phyloP scores from a whole-genome alignment of 305 asterid species.

The Fraxinus baroniana region DNA sequence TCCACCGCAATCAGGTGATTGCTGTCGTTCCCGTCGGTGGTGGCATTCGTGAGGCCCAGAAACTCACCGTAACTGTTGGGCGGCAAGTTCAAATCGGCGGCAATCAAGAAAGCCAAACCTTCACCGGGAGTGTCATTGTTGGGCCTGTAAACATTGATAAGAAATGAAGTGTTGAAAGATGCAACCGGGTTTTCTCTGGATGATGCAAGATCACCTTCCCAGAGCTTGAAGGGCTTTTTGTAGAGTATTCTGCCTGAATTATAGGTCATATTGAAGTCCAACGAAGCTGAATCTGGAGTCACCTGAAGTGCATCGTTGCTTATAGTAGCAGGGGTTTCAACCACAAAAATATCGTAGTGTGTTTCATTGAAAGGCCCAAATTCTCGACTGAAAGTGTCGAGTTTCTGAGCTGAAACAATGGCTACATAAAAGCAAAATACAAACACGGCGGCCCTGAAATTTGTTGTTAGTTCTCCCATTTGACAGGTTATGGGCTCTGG shows the following conservation, averaged over 20 bases:
- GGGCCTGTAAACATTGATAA: constrained; percentile 45
- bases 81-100: constrained; percentile 46
- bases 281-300: constrained; percentile 51
- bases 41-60: constrained; percentile 68
- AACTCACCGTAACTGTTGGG: constrained; percentile 55
- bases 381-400: constrained; percentile 1
- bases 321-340: constrained; percentile 33
- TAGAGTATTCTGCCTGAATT: constrained; percentile 54
- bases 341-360: constrained; percentile 9
- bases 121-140: constrained; percentile 40
- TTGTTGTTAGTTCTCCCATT: constrained; percentile 38
- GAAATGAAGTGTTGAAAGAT: constrained; percentile 78
- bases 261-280: constrained; percentile 16
- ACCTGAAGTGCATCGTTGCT: constrained; percentile 60
- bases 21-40: constrained; percentile 43
- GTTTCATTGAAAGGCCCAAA: constrained; percentile 33
- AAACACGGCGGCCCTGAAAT: constrained; percentile 23
- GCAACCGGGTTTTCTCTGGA: constrained; percentile 30
- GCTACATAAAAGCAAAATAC: constrained; percentile 26
- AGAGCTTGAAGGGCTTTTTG: constrained; percentile 44
- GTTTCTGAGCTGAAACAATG: constrained; percentile 31
- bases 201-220: constrained; percentile 37
- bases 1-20: constrained; percentile 76
- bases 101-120: constrained; percentile 70
- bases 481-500: constrained; percentile 14